Conservation (phyloP, 495 filamentous ascomycete species). For the Neurospora tetrasperma region DNA sequence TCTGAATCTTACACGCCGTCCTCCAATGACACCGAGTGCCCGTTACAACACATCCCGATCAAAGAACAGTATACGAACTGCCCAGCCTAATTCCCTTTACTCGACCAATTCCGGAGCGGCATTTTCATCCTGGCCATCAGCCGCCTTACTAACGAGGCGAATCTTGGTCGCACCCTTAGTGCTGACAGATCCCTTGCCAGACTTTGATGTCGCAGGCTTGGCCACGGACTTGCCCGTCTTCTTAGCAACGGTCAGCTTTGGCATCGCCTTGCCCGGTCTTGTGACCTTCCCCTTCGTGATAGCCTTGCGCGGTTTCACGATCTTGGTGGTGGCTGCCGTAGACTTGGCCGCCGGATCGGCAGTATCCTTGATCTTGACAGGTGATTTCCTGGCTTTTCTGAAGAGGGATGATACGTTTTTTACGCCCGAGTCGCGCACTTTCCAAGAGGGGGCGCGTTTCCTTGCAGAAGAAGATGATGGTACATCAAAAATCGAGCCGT, state of each 20-base stretch:
- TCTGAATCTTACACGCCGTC: background rate
- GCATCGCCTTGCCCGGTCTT: background rate
- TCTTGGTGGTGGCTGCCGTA: background rate
- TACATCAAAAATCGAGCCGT: background rate
- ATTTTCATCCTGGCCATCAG: background rate
- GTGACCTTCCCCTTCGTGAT: background rate
- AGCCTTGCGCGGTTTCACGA: background rate
- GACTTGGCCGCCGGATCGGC: background rate
- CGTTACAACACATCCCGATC: background rate
- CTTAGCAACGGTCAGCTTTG: background rate
- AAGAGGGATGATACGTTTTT: background rate
- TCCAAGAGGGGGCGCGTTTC: conserved; percentile 12
- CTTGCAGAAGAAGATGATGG: conserved; percentile 1
- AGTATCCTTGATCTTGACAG: background rate
- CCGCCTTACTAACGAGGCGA: background rate
- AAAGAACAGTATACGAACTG: background rate
- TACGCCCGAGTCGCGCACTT: conserved; percentile 2
- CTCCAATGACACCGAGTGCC: background rate
- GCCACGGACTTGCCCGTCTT: background rate
- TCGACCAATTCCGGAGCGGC: background rate
- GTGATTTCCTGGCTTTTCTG: background rate
- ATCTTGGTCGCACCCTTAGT: background rate
- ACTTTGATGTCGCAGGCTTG: background rate
- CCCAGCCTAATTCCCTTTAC: background rate
- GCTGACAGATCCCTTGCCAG: background rate